Evolutionary conservation across 768 basidiomycete genomes (phyloP).

Genomic region (Serendipita vermifera): DNA sequence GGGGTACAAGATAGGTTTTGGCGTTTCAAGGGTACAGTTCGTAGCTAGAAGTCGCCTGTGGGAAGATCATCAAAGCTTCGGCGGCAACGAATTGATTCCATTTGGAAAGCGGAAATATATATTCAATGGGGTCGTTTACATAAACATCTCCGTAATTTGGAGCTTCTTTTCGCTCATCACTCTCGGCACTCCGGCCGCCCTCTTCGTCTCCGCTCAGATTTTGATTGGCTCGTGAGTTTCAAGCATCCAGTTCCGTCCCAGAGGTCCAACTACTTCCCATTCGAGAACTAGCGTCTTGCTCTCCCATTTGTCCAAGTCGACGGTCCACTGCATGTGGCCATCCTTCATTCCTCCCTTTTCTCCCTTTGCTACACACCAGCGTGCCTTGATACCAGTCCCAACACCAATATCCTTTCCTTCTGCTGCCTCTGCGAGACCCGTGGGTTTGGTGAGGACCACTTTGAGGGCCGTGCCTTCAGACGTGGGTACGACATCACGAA

Average conservation of each 20-base stretch:
- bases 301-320: background rate
- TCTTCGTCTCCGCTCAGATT: too few species aligned
- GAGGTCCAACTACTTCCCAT: background rate
- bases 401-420: conserved; percentile 4
- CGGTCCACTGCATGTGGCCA: background rate
- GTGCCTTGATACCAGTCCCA: background rate
- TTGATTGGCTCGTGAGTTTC: background rate
- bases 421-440: background rate
- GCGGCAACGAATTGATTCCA: too few species aligned
- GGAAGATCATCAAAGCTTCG: too few species aligned
- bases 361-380: background rate
- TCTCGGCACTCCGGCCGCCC: too few species aligned
- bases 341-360: conserved; percentile 10
- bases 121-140: too few species aligned
- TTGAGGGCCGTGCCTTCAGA: background rate
- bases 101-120: too few species aligned
- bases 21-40: too few species aligned
- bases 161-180: too few species aligned
- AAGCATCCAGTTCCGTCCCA: background rate
- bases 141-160: too few species aligned
- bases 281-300: background rate
- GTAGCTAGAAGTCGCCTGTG: too few species aligned
- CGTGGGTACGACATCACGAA: background rate
- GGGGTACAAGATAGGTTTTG: too few species aligned
- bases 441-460: background rate